Percentiles rank a stretch among this genome's conserved stretches.
Evolutionary conservation across 106 monocot genomes (phyloP).

Genomic region (Amphibolis antarctica): DNA sequence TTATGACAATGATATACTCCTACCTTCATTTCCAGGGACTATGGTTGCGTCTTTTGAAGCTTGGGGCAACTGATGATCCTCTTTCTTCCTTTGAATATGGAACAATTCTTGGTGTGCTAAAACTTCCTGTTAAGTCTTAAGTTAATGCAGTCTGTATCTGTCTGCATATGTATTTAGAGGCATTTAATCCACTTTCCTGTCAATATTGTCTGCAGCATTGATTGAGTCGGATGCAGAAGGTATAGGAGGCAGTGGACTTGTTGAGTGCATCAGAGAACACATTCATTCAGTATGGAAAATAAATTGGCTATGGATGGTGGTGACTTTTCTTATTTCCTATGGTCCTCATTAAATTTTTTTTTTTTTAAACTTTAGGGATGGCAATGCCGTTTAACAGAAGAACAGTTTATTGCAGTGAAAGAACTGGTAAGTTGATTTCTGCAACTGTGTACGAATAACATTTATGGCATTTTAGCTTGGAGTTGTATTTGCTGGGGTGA

Average conservation of each 20-base stretch:
- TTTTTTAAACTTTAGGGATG: constrained; percentile 54
- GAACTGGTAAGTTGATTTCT: constrained; percentile 58
- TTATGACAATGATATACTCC: not conserved
- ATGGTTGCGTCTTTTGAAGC: constrained; percentile 90
- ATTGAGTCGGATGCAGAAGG: constrained; percentile 99
- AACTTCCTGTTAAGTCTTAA: not conserved
- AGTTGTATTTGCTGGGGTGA: too few relatives aligned
- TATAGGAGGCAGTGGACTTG: constrained; percentile 97
- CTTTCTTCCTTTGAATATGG: constrained; percentile 99
- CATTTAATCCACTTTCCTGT: not conserved
- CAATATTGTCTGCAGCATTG: constrained; percentile 42
- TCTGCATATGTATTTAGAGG: not conserved
- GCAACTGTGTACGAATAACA: not conserved
- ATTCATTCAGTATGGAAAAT: constrained; percentile 72
- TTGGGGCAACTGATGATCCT: constrained; percentile 97
- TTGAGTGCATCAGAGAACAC: constrained; percentile 98
- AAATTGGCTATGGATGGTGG: not conserved
- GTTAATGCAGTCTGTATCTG: not conserved
- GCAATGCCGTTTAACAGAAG: constrained; percentile 98
- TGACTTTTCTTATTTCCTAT: not conserved
- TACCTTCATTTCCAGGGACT: constrained; percentile 40
- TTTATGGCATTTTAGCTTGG: not conserved
- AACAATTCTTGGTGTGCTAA: constrained; percentile 84
- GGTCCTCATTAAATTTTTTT: not conserved
- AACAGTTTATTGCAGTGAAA: constrained; percentile 99